Base-by-base conservation (phyloP, 225 moss, liverwort and hornwort species). In the Neckera pumila region DNA sequence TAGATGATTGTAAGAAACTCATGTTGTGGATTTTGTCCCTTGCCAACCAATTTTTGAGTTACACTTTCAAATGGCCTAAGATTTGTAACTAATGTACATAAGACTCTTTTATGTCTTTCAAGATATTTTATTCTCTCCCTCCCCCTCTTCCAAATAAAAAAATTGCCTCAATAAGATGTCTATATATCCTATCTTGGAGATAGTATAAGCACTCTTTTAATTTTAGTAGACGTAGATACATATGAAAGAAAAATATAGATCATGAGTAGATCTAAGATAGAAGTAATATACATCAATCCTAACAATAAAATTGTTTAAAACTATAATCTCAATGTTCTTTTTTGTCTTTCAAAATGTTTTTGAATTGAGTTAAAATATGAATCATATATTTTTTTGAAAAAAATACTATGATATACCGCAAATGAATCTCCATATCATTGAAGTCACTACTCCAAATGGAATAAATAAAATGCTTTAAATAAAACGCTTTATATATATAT, bases 331-430 rank as follows among this genome's bases (percentile, higher is more conserved):
- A 47, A 12, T 73, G 2, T 49, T 47, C 31, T 0, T 47, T 31
- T 19, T 10, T 31, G 9, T 31, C 7, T 7, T 74, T 31, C 74
- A 49, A 11, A 47, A 47, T 4, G 18, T 19, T 31, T 31, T 2
- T 0, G 31, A 17, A 47, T 28, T 73, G 45, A 19, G 2, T 74
- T 40, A 8, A 5, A 47, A 47, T 31, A 5, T 73, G 10, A 31
- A 47, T 31, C 3, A 18, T 11, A 18, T 18, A 0, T 74, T 31
- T 74, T 51, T 51, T 74, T 9, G 17, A 10, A 0, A 4, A 47
- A 47, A 47, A 74, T 47, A 31, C 9, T 49, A 30, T 31, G 1
- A 19, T 18, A 33, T 0, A 0, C 0, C 0, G 0, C 4, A 49
- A 49, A 33, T 33, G 19, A 49, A 1, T 20, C 12, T 75, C 49